Conservation (phyloP, 805 yeast genomes). For the Limtongia smithiae region DNA sequence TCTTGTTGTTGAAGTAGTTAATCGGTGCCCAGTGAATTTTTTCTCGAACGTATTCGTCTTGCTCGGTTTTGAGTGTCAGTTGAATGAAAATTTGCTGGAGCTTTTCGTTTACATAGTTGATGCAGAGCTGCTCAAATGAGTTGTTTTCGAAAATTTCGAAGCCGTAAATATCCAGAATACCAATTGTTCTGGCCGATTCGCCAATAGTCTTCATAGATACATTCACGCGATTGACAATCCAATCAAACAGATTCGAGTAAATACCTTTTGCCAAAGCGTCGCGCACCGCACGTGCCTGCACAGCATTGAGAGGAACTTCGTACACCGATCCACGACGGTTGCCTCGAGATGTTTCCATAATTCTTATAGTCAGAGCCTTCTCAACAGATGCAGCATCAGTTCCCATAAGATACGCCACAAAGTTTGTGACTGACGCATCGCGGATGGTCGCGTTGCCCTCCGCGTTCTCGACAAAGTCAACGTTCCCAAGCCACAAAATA, state of each 20-base stretch:
- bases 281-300: conserved; percentile 86
- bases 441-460: conserved; percentile 79
- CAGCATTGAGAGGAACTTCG: conserved; percentile 86
- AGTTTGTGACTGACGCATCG: conserved; percentile 88
- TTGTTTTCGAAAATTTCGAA: conserved; percentile 95
- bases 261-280: conserved; percentile 95
- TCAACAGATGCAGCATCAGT: conserved; percentile 66
- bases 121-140: conserved; percentile 95
- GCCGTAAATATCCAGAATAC: conserved; percentile 95
- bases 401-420: conserved; percentile 85
- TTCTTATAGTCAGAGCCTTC: conserved; percentile 70
- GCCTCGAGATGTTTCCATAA: conserved; percentile 87
- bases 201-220: conserved; percentile 59
- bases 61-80: conserved; percentile 92
- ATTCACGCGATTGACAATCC: conserved; percentile 94
- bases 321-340: conserved; percentile 86
- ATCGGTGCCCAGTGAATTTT: conserved; percentile 97
- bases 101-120: conserved; percentile 88
- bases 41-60: conserved; percentile 94
- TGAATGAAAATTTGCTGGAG: conserved; percentile 96
- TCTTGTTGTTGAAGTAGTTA: conserved; percentile 90
- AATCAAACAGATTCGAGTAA: conserved; percentile 87
- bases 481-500: conserved; percentile 91
- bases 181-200: conserved; percentile 64
- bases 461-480: conserved; percentile 78